Evolutionary conservation across 192 early-diverging fungal species (phyloP).

Genomic region (Borealophlyctis nickersoniae): DNA sequence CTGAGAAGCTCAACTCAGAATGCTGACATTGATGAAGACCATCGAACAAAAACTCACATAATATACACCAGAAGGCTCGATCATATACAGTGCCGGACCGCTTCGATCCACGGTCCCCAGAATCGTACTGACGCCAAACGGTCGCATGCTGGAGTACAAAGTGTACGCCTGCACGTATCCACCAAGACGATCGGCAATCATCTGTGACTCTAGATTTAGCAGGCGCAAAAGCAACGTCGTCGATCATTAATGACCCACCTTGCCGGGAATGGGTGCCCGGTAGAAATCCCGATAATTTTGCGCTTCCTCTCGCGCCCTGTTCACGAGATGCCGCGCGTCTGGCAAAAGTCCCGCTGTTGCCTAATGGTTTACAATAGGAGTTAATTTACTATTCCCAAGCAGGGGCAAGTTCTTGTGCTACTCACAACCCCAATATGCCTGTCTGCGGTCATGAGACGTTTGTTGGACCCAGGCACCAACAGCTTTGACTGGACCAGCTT

Average conservation of each 20-base stretch:
- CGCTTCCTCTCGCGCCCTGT: slow-evolving; percentile 88
- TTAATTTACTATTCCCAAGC: not conserved
- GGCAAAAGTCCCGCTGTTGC: slow-evolving; percentile 90
- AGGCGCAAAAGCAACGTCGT: not conserved
- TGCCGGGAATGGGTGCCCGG: slow-evolving; percentile 76
- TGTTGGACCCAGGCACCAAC: slow-evolving; percentile 88
- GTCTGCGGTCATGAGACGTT: slow-evolving; percentile 87
- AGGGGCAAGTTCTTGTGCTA: not conserved
- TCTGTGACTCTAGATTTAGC: slow-evolving; percentile 31
- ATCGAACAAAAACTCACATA: slow-evolving; percentile 56
- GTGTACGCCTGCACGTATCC: slow-evolving; percentile 96
- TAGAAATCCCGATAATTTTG: slow-evolving; percentile 84
- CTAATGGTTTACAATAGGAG: slow-evolving; percentile 34
- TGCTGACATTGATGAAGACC: not conserved
- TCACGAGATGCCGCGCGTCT: slow-evolving; percentile 86
- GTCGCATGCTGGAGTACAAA: slow-evolving; percentile 90
- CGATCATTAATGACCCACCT: slow-evolving; percentile 48
- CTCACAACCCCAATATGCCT: slow-evolving; percentile 88
- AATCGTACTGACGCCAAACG: slow-evolving; percentile 86
- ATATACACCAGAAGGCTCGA: slow-evolving; percentile 96
- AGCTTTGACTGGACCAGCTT: slow-evolving; percentile 94
- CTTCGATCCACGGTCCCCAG: slow-evolving; percentile 75
- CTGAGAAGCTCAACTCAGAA: no score
- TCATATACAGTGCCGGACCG: slow-evolving; percentile 87
- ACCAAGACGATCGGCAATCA: slow-evolving; percentile 88